Base-by-base conservation (phyloP, 2,329 filamentous ascomycete species). In the Fusarium piperis region DNA sequence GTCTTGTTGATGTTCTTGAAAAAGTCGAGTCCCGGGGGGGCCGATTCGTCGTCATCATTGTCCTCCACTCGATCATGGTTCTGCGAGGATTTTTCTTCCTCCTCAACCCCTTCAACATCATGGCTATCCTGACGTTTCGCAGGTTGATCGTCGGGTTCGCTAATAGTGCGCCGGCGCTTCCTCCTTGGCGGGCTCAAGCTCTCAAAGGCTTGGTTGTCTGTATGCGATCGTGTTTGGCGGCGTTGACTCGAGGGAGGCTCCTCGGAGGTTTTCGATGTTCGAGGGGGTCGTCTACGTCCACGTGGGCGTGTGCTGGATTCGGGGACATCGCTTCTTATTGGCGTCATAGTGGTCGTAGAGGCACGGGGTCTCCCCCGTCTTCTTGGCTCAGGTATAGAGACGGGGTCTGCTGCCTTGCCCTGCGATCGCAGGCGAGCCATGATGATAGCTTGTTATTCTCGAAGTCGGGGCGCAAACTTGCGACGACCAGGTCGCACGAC, bases 1-100 rank as follows among this genome's bases (percentile, higher is more conserved):
- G 6, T 61, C 20, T 59, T 46, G 20, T 76, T 77, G 53, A 77
- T 68, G 1, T 32, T 52, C 13, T 68, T 33, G 9, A 59, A 60
- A 23, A 77, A 68, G 9, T 55, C 53, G 3, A 51, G 58, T 1
- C 51, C 26, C 15, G 51, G 41, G 3, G 62, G 65, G 8, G 55
- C 28, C 11, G 58, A 33, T 6, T 70, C 63, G 12, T 75, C 69
- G 6, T 72, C 62, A n/a, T 68, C 56, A 13, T 9, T 38, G 9
- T 55, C 38, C n/a, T 60, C 57, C 20, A 39, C 46, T 15, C 38
- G 26, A 9, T 56, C 35, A 23, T 65, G 62, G 10, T 48, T 41
- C 20, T 41, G 35, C 28, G 18, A 44, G 23, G 32, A 8, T n/a
- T 59, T 39, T 26, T 23, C 18, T 12, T 56, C 55, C 23, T 55